Conservation (phyloP, 2,329 filamentous ascomycete genomes). For the Trichoderma polysporum region DNA sequence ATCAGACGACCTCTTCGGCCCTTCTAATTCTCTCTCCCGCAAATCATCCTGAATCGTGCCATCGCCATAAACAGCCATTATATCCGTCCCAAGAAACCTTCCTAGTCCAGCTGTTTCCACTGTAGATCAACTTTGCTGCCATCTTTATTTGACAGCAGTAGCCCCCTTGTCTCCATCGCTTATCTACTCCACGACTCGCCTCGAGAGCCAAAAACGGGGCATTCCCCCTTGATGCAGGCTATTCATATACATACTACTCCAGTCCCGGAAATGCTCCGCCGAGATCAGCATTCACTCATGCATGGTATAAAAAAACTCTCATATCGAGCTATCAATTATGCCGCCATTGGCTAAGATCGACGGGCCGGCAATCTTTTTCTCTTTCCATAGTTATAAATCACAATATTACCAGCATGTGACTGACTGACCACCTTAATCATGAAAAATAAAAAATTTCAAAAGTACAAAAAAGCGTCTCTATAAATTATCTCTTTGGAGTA, state of each 20-base stretch:
- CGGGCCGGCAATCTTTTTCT: not conserved
- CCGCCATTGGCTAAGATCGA: not conserved
- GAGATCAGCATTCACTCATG: not conserved
- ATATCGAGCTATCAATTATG: not conserved
- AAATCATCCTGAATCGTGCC: not conserved
- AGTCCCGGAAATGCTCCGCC: not conserved
- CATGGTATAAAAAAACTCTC: not conserved
- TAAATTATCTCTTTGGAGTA: slow-evolving; percentile 19
- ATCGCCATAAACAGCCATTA: not conserved
- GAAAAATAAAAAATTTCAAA: not conserved
- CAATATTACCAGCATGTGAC: not conserved
- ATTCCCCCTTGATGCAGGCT: not conserved
- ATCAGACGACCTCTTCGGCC: not conserved
- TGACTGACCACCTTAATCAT: not conserved
- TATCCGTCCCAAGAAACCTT: not conserved
- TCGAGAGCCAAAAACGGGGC: not conserved
- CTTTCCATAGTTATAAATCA: not conserved
- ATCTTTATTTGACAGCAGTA: not conserved
- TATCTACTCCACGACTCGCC: not conserved
- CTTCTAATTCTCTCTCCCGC: not conserved
- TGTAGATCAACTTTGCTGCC: not conserved
- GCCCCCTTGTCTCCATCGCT: not conserved
- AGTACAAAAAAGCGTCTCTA: slow-evolving; percentile 16
- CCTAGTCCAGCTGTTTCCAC: not conserved
- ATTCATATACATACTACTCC: too few relatives aligned